These are phyloP conservation scores for Salix koriyanagi DNA, from an alignment of 345 rosid species.

Conservation along the genomic window DNA sequence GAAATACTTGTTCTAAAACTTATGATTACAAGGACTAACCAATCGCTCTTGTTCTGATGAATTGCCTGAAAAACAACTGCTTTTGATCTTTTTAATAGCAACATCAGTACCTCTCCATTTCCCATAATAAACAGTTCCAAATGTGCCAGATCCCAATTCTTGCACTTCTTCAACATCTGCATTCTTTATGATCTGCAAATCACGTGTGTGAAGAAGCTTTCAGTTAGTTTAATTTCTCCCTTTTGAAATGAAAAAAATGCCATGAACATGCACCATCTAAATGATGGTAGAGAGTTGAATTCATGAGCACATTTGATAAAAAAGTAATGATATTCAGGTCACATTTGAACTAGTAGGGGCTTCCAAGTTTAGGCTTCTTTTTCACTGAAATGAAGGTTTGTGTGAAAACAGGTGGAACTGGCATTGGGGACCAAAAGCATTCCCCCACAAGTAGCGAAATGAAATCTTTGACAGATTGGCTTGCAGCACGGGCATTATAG, in stretches of 20 bases:
- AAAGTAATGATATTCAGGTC: neutral
- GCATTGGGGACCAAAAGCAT: neutral
- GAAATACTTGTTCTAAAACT: neutral
- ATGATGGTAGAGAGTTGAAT: neutral
- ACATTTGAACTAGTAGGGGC: neutral
- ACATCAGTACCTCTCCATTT: slow-evolving; percentile 98
- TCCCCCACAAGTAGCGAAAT: neutral
- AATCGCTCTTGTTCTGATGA: slow-evolving; percentile 77
- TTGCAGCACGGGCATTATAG: neutral
- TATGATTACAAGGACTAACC: slow-evolving; percentile 39
- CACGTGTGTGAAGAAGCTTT: neutral
- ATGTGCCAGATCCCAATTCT: slow-evolving; percentile 92
- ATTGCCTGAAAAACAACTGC: slow-evolving; percentile 73
- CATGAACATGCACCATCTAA: neutral
- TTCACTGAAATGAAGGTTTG: neutral
- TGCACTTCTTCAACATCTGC: slow-evolving; percentile 73
- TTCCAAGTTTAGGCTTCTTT: neutral
- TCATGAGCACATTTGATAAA: neutral
- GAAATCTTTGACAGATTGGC: neutral
- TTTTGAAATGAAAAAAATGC: neutral
- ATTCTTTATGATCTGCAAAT: slow-evolving; percentile 62
- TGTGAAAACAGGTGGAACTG: neutral
- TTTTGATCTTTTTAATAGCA: slow-evolving; percentile 86
- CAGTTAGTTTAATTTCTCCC: neutral
- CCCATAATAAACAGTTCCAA: slow-evolving; percentile 82